Conservation (phyloP, 768 basidiomycete species). For the Amanita inopinata region DNA sequence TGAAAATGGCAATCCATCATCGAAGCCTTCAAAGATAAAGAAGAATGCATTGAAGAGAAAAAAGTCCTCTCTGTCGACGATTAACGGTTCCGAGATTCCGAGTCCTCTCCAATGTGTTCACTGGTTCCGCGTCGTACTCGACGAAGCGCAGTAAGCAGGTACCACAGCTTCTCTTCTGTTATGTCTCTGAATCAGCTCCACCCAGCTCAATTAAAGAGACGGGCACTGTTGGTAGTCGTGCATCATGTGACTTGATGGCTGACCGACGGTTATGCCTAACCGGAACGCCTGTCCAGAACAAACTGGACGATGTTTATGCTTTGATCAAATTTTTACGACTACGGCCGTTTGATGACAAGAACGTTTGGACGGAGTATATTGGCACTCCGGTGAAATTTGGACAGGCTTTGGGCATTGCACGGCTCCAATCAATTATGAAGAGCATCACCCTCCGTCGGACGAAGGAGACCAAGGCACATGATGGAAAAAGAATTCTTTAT, state of each 20-base stretch:
- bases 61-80: constrained; percentile 29
- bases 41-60: constrained; percentile 61
- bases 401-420: constrained; percentile 78
- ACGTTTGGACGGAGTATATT: constrained; percentile 87
- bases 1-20: constrained; percentile 52
- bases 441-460: constrained; percentile 94
- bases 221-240: constrained; percentile 86
- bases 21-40: constrained; percentile 55
- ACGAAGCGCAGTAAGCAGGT: constrained; percentile 83
- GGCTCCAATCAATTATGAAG: constrained; percentile 96
- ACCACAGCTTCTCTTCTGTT: not conserved
- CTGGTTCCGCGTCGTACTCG: constrained; percentile 93
- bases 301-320: constrained; percentile 95
- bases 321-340: constrained; percentile 93
- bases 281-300: constrained; percentile 99
- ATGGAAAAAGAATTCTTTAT: constrained; percentile 78
- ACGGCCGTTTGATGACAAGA: constrained; percentile 88
- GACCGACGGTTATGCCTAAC: constrained; percentile 90
- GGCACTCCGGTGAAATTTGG: constrained; percentile 90
- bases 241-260: constrained; percentile 90
- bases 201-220: constrained; percentile 93
- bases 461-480: constrained; percentile 75
- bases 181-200: constrained; percentile 4
- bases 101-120: constrained; percentile 90
- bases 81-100: constrained; percentile 35